These are phyloP conservation scores for Brassica incana DNA, from an alignment of 345 rosid genomes.

Conservation along the genomic window DNA sequence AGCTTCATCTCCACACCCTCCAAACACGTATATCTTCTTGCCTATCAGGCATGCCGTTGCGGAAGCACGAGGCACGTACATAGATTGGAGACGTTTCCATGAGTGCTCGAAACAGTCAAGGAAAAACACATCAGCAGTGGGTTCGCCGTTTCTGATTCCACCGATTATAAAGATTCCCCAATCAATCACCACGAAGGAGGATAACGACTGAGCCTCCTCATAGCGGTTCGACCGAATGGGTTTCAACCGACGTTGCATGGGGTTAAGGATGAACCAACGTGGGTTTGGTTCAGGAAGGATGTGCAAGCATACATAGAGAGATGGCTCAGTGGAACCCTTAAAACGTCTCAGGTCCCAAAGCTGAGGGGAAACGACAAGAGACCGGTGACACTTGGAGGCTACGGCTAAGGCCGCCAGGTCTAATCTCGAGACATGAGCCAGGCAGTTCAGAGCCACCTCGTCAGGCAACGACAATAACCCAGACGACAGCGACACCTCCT, in stretches of 20 bases:
- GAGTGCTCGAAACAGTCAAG: background rate
- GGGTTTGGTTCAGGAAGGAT: background rate
- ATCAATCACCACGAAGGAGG: background rate
- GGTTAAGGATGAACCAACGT: constrained; percentile 9
- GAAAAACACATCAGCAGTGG: background rate
- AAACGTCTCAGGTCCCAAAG: background rate
- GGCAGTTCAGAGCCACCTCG: background rate
- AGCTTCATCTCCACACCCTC: background rate
- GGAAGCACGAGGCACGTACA: background rate
- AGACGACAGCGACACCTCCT: background rate
- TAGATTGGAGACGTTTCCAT: background rate
- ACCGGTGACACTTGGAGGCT: background rate
- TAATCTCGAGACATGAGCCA: background rate
- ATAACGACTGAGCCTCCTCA: background rate
- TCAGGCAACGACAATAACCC: constrained; percentile 1
- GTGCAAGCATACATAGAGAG: background rate
- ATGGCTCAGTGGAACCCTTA: background rate
- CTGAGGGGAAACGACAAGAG: background rate
- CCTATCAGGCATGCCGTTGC: background rate
- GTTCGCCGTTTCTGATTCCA: background rate
- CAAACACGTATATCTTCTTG: background rate
- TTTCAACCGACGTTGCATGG: background rate
- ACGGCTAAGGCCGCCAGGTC: background rate
- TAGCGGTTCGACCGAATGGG: background rate
- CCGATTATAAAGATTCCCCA: constrained; percentile 7